These are phyloP conservation scores for Kuraishia floccosa DNA, from an alignment of 805 yeast species.

Conservation along the genomic window DNA sequence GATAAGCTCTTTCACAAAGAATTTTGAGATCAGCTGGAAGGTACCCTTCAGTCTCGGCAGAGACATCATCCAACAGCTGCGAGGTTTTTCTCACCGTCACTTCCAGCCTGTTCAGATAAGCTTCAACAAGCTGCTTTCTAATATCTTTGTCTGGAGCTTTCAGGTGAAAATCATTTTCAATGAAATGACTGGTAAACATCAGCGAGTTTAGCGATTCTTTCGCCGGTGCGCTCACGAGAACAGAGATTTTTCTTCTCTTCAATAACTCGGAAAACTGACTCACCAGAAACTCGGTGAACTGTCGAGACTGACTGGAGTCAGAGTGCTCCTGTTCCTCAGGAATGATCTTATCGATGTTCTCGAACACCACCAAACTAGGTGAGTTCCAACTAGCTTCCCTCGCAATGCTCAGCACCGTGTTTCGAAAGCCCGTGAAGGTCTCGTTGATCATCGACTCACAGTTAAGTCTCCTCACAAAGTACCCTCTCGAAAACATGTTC, in stretches of 20 bases:
- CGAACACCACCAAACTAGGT: slow-evolving; percentile 67
- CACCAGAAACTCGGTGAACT: slow-evolving; percentile 50
- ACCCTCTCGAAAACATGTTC: slow-evolving; percentile 26
- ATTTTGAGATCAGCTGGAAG: slow-evolving; percentile 72
- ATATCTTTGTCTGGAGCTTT: slow-evolving; percentile 59
- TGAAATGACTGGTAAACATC: slow-evolving; percentile 55
- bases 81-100: slow-evolving; percentile 23
- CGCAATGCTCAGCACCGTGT: slow-evolving; percentile 39
- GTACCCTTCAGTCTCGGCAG: slow-evolving; percentile 79
- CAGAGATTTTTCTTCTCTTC: slow-evolving; percentile 36
- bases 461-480: slow-evolving; percentile 32
- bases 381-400: slow-evolving; percentile 47
- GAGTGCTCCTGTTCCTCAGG: slow-evolving; percentile 49
- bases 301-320: slow-evolving; percentile 30
- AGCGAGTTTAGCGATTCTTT: slow-evolving; percentile 53
- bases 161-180: slow-evolving; percentile 51
- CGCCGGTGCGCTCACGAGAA: slow-evolving; percentile 53
- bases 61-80: slow-evolving; percentile 37
- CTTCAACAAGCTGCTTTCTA: slow-evolving; percentile 33
- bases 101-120: slow-evolving; percentile 10
- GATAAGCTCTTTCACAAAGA: slow-evolving; percentile 58
- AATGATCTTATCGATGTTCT: slow-evolving; percentile 64
- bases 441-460: slow-evolving; percentile 52
- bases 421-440: slow-evolving; percentile 29
- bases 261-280: slow-evolving; percentile 29